phyloP scores from a whole-genome alignment of 345 rosid species.

The Salix purpurea region DNA sequence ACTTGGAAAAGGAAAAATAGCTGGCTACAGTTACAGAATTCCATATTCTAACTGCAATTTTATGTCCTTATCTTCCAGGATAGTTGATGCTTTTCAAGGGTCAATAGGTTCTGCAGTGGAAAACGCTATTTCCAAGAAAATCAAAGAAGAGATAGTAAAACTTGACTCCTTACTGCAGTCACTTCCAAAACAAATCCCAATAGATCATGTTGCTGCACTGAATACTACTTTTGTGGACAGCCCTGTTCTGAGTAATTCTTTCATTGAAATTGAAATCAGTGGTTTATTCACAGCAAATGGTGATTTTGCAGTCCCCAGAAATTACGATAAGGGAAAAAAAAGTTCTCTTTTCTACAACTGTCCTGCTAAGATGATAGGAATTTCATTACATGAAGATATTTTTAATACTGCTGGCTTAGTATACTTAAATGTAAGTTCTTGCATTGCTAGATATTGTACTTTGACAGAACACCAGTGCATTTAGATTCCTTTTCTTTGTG shows the following conservation, averaged over 20 bases:
- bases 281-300: slow-evolving; percentile 48
- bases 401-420: slow-evolving; percentile 51
- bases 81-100: slow-evolving; percentile 58
- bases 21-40: background rate
- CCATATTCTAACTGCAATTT: background rate
- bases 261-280: slow-evolving; percentile 42
- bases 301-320: slow-evolving; percentile 17
- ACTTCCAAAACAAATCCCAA: slow-evolving; percentile 49
- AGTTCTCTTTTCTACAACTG: slow-evolving; percentile 18
- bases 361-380: slow-evolving; percentile 42
- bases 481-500: background rate
- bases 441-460: background rate
- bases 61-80: slow-evolving; percentile 30
- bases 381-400: slow-evolving; percentile 56
- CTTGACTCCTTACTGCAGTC: slow-evolving; percentile 60
- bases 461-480: background rate
- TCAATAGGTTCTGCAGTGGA: slow-evolving; percentile 52
- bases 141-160: slow-evolving; percentile 45
- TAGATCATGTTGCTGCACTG: slow-evolving; percentile 46
- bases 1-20: no score
- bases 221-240: slow-evolving; percentile 55
- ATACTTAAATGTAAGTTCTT: slow-evolving; percentile 63
- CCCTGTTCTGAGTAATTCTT: slow-evolving; percentile 47
- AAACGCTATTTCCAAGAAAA: slow-evolving; percentile 43
- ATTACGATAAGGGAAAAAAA: slow-evolving; percentile 6